Evolutionary conservation across 441 rosid species (phyloP).

Genomic region (Rhodomyrtus psidioides): DNA sequence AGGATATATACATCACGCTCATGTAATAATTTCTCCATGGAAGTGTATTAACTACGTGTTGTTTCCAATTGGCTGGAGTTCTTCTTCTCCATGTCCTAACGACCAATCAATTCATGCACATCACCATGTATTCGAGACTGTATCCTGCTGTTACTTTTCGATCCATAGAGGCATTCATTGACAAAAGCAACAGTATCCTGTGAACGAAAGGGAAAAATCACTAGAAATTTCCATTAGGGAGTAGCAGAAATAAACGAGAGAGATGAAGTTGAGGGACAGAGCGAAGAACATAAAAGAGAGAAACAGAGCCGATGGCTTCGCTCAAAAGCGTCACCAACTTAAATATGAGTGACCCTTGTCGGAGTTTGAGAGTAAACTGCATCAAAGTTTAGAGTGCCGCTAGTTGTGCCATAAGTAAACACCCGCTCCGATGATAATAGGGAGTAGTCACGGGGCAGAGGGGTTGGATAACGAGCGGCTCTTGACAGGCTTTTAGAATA

Average conservation of each 20-base stretch:
- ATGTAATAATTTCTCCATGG: neutral
- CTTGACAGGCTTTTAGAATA: no score
- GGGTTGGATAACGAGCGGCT: no score
- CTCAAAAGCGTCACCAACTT: neutral
- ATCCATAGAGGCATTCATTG: neutral
- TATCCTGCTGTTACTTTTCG: no score
- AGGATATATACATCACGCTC: neutral
- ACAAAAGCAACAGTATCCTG: neutral
- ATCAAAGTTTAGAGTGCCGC: neutral
- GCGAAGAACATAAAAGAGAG: neutral
- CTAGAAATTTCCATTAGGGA: neutral
- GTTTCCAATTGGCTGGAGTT: neutral
- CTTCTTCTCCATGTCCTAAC: neutral
- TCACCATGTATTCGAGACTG: no score
- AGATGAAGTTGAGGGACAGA: neutral
- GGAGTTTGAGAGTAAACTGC: neutral
- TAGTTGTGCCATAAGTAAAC: neutral
- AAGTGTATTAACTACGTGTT: neutral
- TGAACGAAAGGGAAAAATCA: no score
- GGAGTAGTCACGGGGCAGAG: accelerated
- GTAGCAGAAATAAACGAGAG: neutral
- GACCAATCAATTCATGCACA: no score
- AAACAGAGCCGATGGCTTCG: neutral
- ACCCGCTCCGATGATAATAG: accelerated
- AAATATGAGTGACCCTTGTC: neutral